These are phyloP conservation scores for Solanum clarkiae DNA, from an alignment of 257 asterid genomes.

Conservation along the genomic window DNA sequence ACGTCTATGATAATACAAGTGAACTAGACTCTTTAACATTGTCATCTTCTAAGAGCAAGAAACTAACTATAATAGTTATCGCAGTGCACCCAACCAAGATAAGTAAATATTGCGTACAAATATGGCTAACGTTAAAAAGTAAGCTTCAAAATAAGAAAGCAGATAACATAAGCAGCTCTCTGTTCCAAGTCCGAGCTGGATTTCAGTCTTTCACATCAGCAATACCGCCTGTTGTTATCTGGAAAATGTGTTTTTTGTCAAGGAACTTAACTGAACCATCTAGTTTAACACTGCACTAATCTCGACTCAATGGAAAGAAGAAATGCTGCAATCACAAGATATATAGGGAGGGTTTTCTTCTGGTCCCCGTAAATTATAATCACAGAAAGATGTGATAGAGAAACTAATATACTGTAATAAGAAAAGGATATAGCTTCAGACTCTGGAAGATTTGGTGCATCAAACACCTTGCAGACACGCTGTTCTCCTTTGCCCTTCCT, in stretches of 20 bases:
- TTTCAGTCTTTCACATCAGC: constrained; percentile 90
- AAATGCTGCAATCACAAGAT: neutral
- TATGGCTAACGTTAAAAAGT: neutral
- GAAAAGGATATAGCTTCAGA: constrained; percentile 94
- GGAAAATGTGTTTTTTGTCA: constrained; percentile 57
- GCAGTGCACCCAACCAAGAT: neutral
- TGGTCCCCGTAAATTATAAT: neutral
- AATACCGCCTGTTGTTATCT: constrained; percentile 94
- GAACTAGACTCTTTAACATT: neutral
- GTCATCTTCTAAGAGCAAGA: neutral
- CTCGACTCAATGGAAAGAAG: neutral
- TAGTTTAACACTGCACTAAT: neutral
- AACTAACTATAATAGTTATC: neutral
- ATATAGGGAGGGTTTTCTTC: neutral
- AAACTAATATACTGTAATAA: neutral
- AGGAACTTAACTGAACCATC: constrained; percentile 9
- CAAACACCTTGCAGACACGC: constrained; percentile 97
- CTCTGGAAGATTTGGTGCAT: constrained; percentile 99
- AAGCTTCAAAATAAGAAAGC: neutral
- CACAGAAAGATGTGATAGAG: neutral
- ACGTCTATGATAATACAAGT: neutral
- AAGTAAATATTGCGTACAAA: neutral
- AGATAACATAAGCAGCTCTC: neutral
- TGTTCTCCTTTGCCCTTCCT: constrained; percentile 99
- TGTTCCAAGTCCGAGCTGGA: neutral